These are phyloP conservation scores for Cytospora schulzeri DNA, from an alignment of 2,329 filamentous ascomycete species.

Conservation along the genomic window DNA sequence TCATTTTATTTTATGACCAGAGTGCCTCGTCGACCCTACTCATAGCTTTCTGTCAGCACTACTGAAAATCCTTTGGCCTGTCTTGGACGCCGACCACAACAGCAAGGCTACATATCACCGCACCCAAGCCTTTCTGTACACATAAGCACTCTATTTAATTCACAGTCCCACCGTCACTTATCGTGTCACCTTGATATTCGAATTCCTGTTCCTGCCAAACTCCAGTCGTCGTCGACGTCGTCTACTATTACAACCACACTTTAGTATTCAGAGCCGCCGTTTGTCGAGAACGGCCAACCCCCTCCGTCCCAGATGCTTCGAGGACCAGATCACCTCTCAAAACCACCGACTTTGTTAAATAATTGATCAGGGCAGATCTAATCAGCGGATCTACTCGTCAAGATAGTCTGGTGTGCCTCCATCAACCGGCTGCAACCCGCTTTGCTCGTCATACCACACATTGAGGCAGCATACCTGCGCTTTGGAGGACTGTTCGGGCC, in stretches of 20 bases:
- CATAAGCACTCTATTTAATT: constrained; percentile 13
- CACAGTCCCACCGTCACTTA: constrained; percentile 4
- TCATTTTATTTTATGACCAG: neutral
- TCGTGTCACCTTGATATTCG: neutral
- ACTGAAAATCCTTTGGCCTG: constrained; percentile 15
- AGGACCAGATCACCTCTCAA: neutral
- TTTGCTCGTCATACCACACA: constrained; percentile 22
- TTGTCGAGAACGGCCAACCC: neutral
- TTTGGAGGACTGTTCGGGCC: neutral
- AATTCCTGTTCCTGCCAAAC: neutral
- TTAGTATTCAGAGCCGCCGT: neutral
- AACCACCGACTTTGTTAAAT: neutral
- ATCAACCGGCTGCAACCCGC: constrained; percentile 10
- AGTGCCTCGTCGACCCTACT: constrained; percentile 14
- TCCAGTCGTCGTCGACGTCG: neutral
- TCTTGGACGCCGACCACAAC: constrained; percentile 9
- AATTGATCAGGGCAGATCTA: neutral
- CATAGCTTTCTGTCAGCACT: constrained; percentile 22
- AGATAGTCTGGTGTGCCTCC: constrained; percentile 2
- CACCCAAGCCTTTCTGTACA: constrained; percentile 3
- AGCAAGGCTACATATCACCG: constrained; percentile 5
- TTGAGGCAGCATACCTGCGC: constrained; percentile 3
- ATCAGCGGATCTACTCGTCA: constrained; percentile 5
- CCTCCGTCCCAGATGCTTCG: neutral
- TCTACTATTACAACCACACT: neutral